A percentile compares a stretch with the other conserved stretches of the same genome.
Conservation (phyloP, 768 basidiomycete species). For the Trametes sanguinea region DNA sequence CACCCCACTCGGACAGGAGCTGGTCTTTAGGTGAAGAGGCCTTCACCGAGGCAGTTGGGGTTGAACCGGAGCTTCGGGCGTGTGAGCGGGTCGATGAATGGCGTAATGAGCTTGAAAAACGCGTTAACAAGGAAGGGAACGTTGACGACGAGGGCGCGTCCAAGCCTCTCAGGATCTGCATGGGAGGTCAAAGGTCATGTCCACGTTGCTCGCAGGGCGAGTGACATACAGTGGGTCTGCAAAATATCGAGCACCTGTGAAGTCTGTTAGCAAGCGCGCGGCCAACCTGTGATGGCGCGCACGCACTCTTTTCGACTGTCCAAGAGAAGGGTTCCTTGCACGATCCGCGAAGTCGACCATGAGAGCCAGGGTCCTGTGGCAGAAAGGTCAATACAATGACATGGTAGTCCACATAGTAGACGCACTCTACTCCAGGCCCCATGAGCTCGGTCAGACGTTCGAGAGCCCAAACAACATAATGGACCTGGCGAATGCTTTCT, state of each 20-base stretch:
- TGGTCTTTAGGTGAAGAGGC: conserved; percentile 68
- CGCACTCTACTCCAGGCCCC: conserved; percentile 80
- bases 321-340: conserved; percentile 56
- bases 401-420: conserved; percentile 11
- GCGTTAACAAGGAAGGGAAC: conserved; percentile 76
- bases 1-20: conserved; percentile 76
- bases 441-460: conserved; percentile 79
- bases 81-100: conserved; percentile 84
- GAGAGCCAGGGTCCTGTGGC: conserved; percentile 59
- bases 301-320: conserved; percentile 40
- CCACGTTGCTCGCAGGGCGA: neutral
- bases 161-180: conserved; percentile 76
- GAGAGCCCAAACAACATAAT: conserved; percentile 74
- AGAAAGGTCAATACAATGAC: neutral
- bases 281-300: neutral
- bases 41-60: conserved; percentile 62
- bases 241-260: conserved; percentile 49
- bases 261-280: neutral
- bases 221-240: conserved; percentile 60
- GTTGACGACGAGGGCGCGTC: conserved; percentile 70
- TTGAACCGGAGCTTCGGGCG: conserved; percentile 77
- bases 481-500: conserved; percentile 65
- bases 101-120: conserved; percentile 77
- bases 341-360: conserved; percentile 80
- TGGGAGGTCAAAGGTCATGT: neutral